phyloP scores from a whole-genome alignment of 2,329 filamentous ascomycete genomes.

The Thielaviopsis musarum region DNA sequence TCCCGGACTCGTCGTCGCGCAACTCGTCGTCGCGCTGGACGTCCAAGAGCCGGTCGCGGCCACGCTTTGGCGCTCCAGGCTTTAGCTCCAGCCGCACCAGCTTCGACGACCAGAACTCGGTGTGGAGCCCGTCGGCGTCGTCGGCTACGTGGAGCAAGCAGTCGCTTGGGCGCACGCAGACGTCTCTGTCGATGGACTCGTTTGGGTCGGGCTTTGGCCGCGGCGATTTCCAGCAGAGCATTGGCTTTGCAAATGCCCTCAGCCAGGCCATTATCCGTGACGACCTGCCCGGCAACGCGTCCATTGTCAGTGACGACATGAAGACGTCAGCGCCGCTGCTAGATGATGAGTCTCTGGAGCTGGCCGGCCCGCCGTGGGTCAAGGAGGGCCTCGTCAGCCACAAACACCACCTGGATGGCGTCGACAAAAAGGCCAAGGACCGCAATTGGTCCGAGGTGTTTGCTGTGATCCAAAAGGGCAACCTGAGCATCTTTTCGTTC shows the following conservation, averaged over 20 bases:
- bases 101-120: constrained; percentile 73
- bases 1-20: constrained; percentile 37
- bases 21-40: constrained; percentile 53
- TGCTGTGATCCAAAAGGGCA: constrained; percentile 88
- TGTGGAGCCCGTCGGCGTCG: constrained; percentile 72
- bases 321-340: constrained; percentile 47
- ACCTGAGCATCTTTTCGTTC: constrained; percentile 89
- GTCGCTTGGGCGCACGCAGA: constrained; percentile 78
- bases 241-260: constrained; percentile 91
- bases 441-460: constrained; percentile 92
- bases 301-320: constrained; percentile 42
- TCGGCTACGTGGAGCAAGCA: constrained; percentile 96
- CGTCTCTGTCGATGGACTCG: constrained; percentile 83
- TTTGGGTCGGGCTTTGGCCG: constrained; percentile 60
- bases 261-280: constrained; percentile 94
- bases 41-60: constrained; percentile 71
- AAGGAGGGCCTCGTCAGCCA: constrained; percentile 94
- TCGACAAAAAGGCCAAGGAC: constrained; percentile 85
- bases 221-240: constrained; percentile 83
- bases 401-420: constrained; percentile 84
- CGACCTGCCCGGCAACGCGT: constrained; percentile 37
- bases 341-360: constrained; percentile 82
- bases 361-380: constrained; percentile 90
- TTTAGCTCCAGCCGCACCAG: constrained; percentile 86
- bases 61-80: constrained; percentile 56